A percentile compares a stretch with the other conserved stretches of the same genome.
phyloP scores from a whole-genome alignment of 176 grass and related monocot species.

The Poa pratensis region DNA sequence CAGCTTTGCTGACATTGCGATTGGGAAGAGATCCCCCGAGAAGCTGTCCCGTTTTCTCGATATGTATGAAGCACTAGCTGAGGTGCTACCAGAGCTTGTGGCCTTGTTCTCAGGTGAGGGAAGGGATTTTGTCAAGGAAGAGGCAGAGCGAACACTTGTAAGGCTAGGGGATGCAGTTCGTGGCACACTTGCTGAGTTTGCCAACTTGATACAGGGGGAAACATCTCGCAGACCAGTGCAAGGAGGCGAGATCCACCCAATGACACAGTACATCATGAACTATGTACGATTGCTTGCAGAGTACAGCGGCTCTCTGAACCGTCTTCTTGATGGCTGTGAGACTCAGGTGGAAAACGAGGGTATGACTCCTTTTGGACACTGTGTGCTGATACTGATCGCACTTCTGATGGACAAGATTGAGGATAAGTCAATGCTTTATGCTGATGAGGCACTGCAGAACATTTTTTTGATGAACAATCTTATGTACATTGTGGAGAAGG shows the following conservation, averaged over 20 bases:
- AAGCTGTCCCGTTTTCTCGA: constrained; percentile 78
- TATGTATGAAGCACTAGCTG: constrained; percentile 81
- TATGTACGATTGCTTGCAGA: constrained; percentile 65
- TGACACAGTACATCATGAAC: constrained; percentile 85
- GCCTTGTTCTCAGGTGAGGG: constrained; percentile 63
- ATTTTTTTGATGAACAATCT: not conserved
- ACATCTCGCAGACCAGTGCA: constrained; percentile 54
- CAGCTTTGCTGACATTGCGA: constrained; percentile 80
- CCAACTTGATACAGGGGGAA: constrained; percentile 63
- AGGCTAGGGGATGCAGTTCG: constrained; percentile 68
- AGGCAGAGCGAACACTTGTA: constrained; percentile 54
- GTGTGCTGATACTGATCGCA: not conserved
- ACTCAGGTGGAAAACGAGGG: constrained; percentile 28
- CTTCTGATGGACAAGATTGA: not conserved
- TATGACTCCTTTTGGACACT: constrained; percentile 41
- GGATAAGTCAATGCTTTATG: not conserved
- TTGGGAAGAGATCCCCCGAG: constrained; percentile 64
- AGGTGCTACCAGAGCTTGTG: constrained; percentile 65
- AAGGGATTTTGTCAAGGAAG: constrained; percentile 60
- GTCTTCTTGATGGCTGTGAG: constrained; percentile 53
- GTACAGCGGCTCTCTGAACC: constrained; percentile 60
- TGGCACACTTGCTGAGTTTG: constrained; percentile 63
- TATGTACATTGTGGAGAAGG: not conserved
- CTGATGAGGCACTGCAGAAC: not conserved
- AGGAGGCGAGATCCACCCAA: constrained; percentile 74